Base-by-base conservation (phyloP, 305 asterid genomes). In the Striga hermonthica region DNA sequence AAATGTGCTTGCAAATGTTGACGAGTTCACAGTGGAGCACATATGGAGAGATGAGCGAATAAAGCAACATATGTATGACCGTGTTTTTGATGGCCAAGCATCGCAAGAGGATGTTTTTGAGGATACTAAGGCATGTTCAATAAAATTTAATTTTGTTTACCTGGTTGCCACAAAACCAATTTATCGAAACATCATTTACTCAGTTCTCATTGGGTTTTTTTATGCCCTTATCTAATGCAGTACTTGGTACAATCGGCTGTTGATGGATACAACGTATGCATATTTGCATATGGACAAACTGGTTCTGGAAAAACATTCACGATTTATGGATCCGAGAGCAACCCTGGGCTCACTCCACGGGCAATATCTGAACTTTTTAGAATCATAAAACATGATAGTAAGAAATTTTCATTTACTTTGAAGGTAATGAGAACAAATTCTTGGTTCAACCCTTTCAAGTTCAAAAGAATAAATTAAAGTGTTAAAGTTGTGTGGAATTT, bases 251-350 rank as follows among this genome's bases (percentile, higher is more conserved):
- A 94, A 78, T 94, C 98, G 58, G 95, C 98, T 47, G 81, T 88
- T 44, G 99, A 94, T 85, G 99, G 99, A 62, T 94, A 72, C 76
- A 90, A 90, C 22, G 97, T 90, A 4, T 94, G 97, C 80, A 88
- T 94, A 72, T 94, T 94, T 81, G 96, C 99, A 5, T 94, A 90
- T 41, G 96, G 99, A 3, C 99, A 90, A 84, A 94, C 99, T 64
- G 99, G 99, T 61, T 90, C 99, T 3, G 97, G 96, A 71, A 90
- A 90, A 79, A 94, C 99, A 50, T 85, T 88, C 63, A 94, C 97
- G 7, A 91, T 94, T 60, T 88, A 90, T 75, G 98, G 99, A 66
- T 81, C 96, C 9, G 95, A 88, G 60, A 68, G 67, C 68, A 81
- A 86, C 71, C 91, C 95, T 9, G 98, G 99, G 67, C 87, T 94